These are phyloP conservation scores for Hylodesmum podocarpum DNA, from an alignment of 306 rosid genomes.

Conservation along the genomic window DNA sequence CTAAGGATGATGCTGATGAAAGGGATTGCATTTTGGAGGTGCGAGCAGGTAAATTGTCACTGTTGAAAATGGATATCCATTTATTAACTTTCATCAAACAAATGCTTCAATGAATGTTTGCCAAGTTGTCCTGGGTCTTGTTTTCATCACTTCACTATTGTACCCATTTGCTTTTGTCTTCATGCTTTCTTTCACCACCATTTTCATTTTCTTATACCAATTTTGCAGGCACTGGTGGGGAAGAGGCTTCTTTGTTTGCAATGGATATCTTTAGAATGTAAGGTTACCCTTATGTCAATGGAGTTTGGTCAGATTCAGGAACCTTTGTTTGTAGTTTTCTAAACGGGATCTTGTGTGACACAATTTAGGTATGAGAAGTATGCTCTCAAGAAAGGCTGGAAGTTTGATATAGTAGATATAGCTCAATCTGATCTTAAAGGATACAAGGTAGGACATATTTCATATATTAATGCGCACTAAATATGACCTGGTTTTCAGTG, in stretches of 20 bases:
- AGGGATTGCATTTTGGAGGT: slow-evolving; percentile 96
- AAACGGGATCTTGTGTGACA: slow-evolving; percentile 10
- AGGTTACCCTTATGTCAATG: slow-evolving; percentile 27
- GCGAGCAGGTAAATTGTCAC: slow-evolving; percentile 72
- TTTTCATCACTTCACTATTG: slow-evolving; percentile 1
- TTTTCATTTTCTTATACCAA: background rate
- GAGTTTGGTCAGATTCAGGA: slow-evolving; percentile 19
- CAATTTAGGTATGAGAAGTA: slow-evolving; percentile 74
- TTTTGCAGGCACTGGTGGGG: slow-evolving; percentile 84
- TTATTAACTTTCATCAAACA: background rate
- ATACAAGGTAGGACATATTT: slow-evolving; percentile 68
- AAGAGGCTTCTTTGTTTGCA: slow-evolving; percentile 95
- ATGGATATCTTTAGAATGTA: slow-evolving; percentile 92
- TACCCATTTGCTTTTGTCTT: background rate
- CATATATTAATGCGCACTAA: background rate
- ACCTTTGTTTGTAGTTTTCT: slow-evolving; percentile 22
- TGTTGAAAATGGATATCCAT: slow-evolving; percentile 24
- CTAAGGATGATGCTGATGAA: slow-evolving; percentile 93
- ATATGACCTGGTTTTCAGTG: background rate
- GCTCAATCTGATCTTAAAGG: slow-evolving; percentile 83
- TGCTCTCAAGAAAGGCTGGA: slow-evolving; percentile 81
- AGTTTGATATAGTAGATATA: slow-evolving; percentile 74
- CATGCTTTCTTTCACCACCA: background rate
- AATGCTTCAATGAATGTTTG: background rate
- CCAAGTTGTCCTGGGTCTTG: slow-evolving; percentile 8